A percentile compares a stretch with the other conserved stretches of the same genome.
Conservation (phyloP, 108 stramenopile genomes). For the Cyclotella baltica region DNA sequence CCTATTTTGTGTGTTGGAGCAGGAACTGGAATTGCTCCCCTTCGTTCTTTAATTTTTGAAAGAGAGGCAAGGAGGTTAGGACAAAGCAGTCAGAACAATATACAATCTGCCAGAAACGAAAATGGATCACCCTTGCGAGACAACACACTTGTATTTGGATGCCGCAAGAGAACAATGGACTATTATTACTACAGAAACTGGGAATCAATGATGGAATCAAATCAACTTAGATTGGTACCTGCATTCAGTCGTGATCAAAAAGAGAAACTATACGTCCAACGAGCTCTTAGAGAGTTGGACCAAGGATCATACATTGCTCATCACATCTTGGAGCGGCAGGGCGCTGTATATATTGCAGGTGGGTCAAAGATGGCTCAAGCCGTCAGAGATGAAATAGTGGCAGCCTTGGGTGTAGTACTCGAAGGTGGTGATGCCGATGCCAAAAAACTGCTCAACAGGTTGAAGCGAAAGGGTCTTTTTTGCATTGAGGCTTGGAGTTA, state of each 20-base stretch:
- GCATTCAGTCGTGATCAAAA: conserved; percentile 83
- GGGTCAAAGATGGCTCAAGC: conserved; percentile 85
- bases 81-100: neutral
- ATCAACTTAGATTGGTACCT: conserved; percentile 56
- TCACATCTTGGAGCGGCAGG: conserved; percentile 67
- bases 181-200: conserved; percentile 84
- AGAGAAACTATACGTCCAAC: conserved; percentile 83
- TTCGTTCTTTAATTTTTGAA: conserved; percentile 79
- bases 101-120: neutral
- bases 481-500: conserved; percentile 85
- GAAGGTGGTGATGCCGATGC: conserved; percentile 56
- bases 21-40: conserved; percentile 87
- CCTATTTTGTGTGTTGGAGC: conserved; percentile 83
- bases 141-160: conserved; percentile 83
- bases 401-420: conserved; percentile 47
- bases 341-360: conserved; percentile 86
- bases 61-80: conserved; percentile 50
- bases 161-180: conserved; percentile 69
- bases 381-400: conserved; percentile 81
- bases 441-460: conserved; percentile 44
- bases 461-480: conserved; percentile 60
- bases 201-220: conserved; percentile 37
- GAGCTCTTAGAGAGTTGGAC: conserved; percentile 68
- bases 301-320: conserved; percentile 52
- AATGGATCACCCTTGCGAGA: conserved; percentile 10